Percentiles rank a stretch among this genome's conserved stretches.
Conservation (phyloP, 805 yeast species). For the Zygosaccharomyces kombuchaensis region DNA sequence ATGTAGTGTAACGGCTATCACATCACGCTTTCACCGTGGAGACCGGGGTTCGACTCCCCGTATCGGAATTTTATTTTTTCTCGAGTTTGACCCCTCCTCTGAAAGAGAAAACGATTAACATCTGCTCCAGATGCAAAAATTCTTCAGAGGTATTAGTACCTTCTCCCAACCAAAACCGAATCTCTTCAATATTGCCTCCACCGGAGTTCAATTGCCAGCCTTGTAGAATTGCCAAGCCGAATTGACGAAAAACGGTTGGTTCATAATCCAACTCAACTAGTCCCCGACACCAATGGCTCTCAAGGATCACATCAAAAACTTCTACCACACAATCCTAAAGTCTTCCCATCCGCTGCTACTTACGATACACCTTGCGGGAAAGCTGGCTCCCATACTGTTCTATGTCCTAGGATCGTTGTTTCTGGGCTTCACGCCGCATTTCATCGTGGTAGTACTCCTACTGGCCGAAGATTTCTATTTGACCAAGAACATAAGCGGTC, state of each 20-base stretch:
- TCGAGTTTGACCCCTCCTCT: too few species aligned
- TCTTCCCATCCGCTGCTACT: slow-evolving; percentile 35
- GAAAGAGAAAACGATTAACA: not conserved
- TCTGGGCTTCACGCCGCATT: slow-evolving; percentile 42
- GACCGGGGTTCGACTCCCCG: slow-evolving; percentile 24
- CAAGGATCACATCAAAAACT: slow-evolving; percentile 24
- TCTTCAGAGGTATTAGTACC: too few species aligned
- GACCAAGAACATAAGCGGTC: slow-evolving; percentile 84
- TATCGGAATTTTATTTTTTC: slow-evolving; percentile 6
- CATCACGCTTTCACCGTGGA: slow-evolving; percentile 17
- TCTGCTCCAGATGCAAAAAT: too few species aligned
- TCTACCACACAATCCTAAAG: slow-evolving; percentile 34
- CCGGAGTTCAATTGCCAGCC: not conserved
- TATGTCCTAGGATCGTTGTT: slow-evolving; percentile 33
- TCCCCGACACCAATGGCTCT: slow-evolving; percentile 1
- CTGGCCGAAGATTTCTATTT: slow-evolving; percentile 93
- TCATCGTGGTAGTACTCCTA: slow-evolving; percentile 70
- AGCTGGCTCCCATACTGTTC: slow-evolving; percentile 31
- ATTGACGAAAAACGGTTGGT: not conserved
- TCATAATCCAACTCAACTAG: not conserved
- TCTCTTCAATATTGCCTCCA: not conserved
- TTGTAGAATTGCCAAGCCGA: not conserved
- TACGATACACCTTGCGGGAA: slow-evolving; percentile 30
- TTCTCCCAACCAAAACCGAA: too few species aligned
- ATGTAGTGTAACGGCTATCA: slow-evolving; percentile 19